These are phyloP conservation scores for Mortierella sp. DNA, from an alignment of 371 early-diverging fungal species.

Conservation along the genomic window DNA sequence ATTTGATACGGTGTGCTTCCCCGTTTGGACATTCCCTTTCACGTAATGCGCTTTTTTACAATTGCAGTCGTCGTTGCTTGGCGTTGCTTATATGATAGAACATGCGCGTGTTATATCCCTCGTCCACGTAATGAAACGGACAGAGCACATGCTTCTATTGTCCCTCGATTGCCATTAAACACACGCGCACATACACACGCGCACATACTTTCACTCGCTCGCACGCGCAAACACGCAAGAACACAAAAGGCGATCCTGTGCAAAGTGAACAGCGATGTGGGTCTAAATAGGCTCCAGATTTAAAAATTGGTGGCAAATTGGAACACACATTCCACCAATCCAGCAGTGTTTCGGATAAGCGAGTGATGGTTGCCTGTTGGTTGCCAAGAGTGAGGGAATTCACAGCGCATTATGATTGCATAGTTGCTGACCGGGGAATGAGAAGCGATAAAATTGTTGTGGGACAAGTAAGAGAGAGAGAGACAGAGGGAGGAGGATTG, in stretches of 20 bases:
- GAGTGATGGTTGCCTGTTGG: neutral
- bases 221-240: neutral
- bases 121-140: neutral
- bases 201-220: neutral
- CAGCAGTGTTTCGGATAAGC: no score
- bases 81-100: neutral
- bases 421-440: neutral
- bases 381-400: no score
- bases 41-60: neutral
- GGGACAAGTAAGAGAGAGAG: neutral
- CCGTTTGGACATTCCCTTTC: neutral
- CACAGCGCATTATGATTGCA: neutral
- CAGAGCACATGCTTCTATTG: neutral
- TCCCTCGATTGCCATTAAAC: neutral
- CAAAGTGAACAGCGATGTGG: no score
- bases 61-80: neutral
- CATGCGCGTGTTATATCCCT: no score
- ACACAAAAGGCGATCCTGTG: neutral
- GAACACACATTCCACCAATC: no score
- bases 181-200: neutral
- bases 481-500: neutral
- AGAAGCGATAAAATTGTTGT: neutral
- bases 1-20: neutral
- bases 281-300: no score
- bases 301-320: constrained; percentile 2